A percentile compares a stretch with the other conserved stretches of the same genome.
These are phyloP conservation scores for Phycomyces blakesleeanus DNA, from an alignment of 192 early-diverging fungal species.

Conservation along the genomic window DNA sequence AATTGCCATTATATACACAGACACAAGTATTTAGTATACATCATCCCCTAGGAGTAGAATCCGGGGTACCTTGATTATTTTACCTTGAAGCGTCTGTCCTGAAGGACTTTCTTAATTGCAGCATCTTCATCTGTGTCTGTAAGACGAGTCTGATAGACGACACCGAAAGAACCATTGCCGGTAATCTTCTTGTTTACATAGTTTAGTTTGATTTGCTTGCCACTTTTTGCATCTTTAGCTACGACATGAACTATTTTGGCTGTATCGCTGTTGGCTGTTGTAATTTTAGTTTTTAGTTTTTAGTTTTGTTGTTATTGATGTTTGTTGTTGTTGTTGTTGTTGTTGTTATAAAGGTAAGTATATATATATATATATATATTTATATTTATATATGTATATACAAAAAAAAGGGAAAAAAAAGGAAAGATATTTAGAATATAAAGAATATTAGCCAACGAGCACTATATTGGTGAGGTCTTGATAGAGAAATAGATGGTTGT, in stretches of 20 bases:
- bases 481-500: no score
- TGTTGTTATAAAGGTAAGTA: background rate
- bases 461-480: no score
- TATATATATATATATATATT: background rate
- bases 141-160: conserved; percentile 93
- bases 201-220: conserved; percentile 77
- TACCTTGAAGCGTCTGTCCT: conserved; percentile 97
- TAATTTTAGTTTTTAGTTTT: background rate
- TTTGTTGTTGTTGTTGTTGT: background rate
- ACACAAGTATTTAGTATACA: background rate
- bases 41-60: background rate
- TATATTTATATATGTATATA: background rate
- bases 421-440: background rate
- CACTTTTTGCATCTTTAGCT: conserved; percentile 84
- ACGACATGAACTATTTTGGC: conserved; percentile 62
- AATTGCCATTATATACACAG: background rate
- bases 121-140: conserved; percentile 74
- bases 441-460: no score
- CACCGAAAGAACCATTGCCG: conserved; percentile 97
- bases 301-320: background rate
- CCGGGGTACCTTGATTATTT: background rate
- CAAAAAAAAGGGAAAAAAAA: background rate
- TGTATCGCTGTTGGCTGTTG: conserved; percentile 6
- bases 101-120: conserved; percentile 97
- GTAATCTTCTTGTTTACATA: conserved; percentile 92